Evolutionary conservation across 192 early-diverging fungal genomes (phyloP), one percentile per base, ranked within the genome.

Genomic region (Umbelopsis sp.): DNA sequence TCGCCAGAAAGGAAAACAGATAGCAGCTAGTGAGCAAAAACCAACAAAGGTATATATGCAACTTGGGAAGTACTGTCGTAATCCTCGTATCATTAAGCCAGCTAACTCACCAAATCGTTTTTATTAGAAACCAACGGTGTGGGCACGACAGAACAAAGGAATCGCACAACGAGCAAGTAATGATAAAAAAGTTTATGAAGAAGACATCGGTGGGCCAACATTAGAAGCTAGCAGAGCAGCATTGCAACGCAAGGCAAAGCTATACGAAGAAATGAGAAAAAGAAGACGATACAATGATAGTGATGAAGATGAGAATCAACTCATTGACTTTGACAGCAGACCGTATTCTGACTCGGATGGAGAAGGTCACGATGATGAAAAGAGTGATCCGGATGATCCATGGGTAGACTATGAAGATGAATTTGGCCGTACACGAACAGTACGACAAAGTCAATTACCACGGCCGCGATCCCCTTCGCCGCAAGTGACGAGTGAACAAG

Each of bases 381-480:
- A 75, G 32, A 76, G 77, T 5, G 82, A 76, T 5, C 68, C 80
- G 66, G 81, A 81, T 36, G 91, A 93, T 87, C 89, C 91, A 17
- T 91, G 90, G 89, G 85, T 93, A 0, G 91, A 92, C 34, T 85
- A 90, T 62, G 77, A 84, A 0, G 92, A 93, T 77, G 89, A 92
- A 65, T 93, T 89, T 88, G 92, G 92, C 11, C 74, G 92, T 21
- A 87, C 91, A 36, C 79, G 89, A 22, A 73, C 90, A 2, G 82
- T 89, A 16, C 45, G 73, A 69, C 56, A 25, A 3, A 75, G 73
- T 2, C 54, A 75, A 10, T 4, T 75, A 31, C 73, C 73, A n/a
- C n/a, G 45, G 34, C 47, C 47, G 9, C 29, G 73, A 5, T 75
- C 73, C 2, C 59, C 68, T 9, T 65, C 73, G 44, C 73, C 68